Conservation (phyloP, 495 filamentous ascomycete species). For the Penicillium cinerascens region DNA sequence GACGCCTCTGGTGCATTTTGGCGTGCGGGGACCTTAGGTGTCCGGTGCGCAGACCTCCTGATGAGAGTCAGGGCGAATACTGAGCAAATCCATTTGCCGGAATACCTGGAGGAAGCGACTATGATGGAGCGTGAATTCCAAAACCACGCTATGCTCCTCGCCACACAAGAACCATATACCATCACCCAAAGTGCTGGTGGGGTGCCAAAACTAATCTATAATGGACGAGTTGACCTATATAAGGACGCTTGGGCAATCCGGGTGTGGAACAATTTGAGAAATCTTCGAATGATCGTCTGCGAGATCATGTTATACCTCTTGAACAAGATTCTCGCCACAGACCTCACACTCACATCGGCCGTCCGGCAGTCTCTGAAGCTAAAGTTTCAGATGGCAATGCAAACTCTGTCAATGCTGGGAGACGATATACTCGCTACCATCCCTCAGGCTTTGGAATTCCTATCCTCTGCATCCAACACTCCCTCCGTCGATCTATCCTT, state of each 20-base stretch:
- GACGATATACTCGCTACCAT: conserved; percentile 46
- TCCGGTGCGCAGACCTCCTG: conserved; percentile 20
- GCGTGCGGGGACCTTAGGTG: conserved; percentile 18
- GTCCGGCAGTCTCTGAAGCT: conserved; percentile 5
- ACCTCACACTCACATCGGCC: neutral
- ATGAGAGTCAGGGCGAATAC: conserved; percentile 4
- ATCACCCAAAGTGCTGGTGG: conserved; percentile 4
- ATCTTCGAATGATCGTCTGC: conserved; percentile 21
- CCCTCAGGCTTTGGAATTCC: conserved; percentile 34
- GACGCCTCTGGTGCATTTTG: conserved; percentile 19
- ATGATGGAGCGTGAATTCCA: conserved; percentile 17
- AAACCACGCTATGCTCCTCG: conserved; percentile 6
- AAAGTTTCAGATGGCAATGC: conserved; percentile 23
- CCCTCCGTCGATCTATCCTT: conserved; percentile 2
- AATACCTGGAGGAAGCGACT: conserved; percentile 18
- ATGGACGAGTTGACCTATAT: conserved; percentile 22
- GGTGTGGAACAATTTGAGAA: conserved; percentile 29
- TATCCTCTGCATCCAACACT: conserved; percentile 9
- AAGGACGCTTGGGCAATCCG: conserved; percentile 20
- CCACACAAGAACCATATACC: conserved; percentile 24
- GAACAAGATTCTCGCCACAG: conserved; percentile 11
- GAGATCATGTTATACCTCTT: conserved; percentile 19
- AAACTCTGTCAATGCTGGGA: conserved; percentile 30
- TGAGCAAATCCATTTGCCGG: conserved; percentile 6
- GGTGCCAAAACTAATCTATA: conserved; percentile 16